These are phyloP conservation scores for Solanum lignicaule DNA, from an alignment of 257 asterid genomes.

Conservation along the genomic window DNA sequence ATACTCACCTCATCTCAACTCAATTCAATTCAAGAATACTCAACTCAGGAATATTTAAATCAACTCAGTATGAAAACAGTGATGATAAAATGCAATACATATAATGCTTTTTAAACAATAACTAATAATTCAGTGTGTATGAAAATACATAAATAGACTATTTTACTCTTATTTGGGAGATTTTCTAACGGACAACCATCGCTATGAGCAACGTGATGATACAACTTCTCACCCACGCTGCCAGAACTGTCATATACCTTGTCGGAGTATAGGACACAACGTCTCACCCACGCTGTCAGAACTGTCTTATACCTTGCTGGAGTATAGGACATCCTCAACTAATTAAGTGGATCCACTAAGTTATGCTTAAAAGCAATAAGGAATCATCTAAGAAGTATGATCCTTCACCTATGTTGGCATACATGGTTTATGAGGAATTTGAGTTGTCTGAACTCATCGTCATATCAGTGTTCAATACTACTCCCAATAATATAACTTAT, in stretches of 20 bases:
- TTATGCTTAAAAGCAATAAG: neutral
- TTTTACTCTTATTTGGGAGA: neutral
- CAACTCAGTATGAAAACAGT: no score
- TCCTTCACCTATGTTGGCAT: neutral
- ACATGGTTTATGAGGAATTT: neutral
- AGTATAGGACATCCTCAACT: neutral
- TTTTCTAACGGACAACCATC: no score
- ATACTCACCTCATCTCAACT: no score
- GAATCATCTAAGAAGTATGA: neutral
- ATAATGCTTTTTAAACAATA: no score
- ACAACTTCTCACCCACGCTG: no score
- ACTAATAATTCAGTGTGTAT: no score
- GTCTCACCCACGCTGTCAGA: fast-evolving
- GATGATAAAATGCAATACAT: no score
- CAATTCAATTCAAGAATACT: no score
- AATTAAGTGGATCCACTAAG: neutral
- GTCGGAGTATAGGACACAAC: no score
- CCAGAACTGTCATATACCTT: no score
- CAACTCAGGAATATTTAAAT: neutral
- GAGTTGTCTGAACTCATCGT: neutral
- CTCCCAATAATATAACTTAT: neutral
- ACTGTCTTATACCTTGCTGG: neutral
- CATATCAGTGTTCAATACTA: neutral
- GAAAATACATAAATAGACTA: neutral
- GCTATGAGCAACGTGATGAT: neutral